Conservation (phyloP, 2,329 filamentous ascomycete species). For the Hirsutella minnesotensis region DNA sequence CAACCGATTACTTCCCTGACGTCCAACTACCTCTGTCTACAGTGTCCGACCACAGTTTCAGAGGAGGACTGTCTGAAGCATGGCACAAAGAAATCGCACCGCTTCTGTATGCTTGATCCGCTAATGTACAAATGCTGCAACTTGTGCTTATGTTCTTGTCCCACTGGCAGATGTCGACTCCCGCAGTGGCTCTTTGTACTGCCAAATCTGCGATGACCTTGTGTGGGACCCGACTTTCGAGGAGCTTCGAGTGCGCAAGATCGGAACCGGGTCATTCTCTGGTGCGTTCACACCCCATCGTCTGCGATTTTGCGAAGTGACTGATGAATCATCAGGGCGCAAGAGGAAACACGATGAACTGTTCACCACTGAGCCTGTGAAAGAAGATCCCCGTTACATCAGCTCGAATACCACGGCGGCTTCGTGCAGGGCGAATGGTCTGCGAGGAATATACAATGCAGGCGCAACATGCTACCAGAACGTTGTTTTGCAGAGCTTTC, state of each 20-base stretch:
- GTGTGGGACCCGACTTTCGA: constrained; percentile 76
- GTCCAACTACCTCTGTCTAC: constrained; percentile 59
- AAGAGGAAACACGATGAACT: constrained; percentile 69
- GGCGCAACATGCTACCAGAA: constrained; percentile 99
- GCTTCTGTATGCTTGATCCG: constrained; percentile 49
- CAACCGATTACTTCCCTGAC: constrained; percentile 48
- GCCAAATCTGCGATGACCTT: constrained; percentile 71
- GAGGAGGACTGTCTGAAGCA: constrained; percentile 56
- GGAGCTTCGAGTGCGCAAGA: constrained; percentile 59
- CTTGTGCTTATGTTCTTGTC: constrained; percentile 12
- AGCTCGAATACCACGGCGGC: constrained; percentile 65
- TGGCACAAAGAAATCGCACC: constrained; percentile 56
- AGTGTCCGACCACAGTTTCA: constrained; percentile 58
- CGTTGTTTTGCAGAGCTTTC: constrained; percentile 82
- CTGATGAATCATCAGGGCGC: constrained; percentile 32
- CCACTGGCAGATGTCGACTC: constrained; percentile 58
- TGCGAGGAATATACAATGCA: constrained; percentile 91
- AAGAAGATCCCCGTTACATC: constrained; percentile 68
- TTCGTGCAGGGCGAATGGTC: constrained; percentile 75
- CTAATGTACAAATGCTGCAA: not conserved
- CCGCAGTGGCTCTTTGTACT: constrained; percentile 61
- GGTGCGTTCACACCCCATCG: constrained; percentile 29
- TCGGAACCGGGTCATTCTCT: constrained; percentile 52
- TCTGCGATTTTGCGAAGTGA: not conserved
- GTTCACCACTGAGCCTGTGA: constrained; percentile 47